Base-by-base conservation (phyloP, 306 rosid genomes). In the Cucurbita moschata region DNA sequence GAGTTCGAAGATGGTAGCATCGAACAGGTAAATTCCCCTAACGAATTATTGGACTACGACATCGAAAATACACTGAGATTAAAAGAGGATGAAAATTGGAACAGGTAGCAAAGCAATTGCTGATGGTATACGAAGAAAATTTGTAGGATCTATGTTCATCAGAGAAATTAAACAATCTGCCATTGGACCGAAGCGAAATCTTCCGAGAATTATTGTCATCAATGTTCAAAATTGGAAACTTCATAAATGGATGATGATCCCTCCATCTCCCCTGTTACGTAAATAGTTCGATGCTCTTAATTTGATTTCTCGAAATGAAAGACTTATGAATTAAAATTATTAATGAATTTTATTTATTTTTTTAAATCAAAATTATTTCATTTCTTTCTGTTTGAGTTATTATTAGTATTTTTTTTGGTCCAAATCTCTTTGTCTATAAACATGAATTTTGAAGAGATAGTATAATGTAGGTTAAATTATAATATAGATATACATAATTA, bases 1-100 rank as follows among this genome's bases (percentile, higher is more conserved):
- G 96, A 88, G 77, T 82, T 90, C 14, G 96, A 90, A 80, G 96
- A 90, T 81, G 96, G 91, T 39, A 90, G 96, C 84, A 83, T 90
- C 40, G 96, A 90, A 72, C 87, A 88, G 92, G 96, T 85, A 79
- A 1, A 46, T 71, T 67, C 39, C 71, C 1, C 4, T 0, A 5
- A 26, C 65, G 5, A 30, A 59, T 26, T 26, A 42, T 35, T 59
- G 14, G 37, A 56, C 18, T 3, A 8, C 66, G 4, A 16, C 69
- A 39, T 63, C 8, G 43, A 39, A 16, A 38, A 15, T 35, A 35
- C 49, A 39, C 16, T 16, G 1, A 35, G 0, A 2, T 62, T 16
- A 15, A 63, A 8, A 35, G 7, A 8, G n/a, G 10, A n/a, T 44
- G n/a, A 54, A 38, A 69, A 10, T 39, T 43, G 57, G 75, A 81